Evolutionary conservation across 257 asterid species (phyloP), one percentile per base, ranked within the genome.

Genomic region (Solanum etuberosum): DNA sequence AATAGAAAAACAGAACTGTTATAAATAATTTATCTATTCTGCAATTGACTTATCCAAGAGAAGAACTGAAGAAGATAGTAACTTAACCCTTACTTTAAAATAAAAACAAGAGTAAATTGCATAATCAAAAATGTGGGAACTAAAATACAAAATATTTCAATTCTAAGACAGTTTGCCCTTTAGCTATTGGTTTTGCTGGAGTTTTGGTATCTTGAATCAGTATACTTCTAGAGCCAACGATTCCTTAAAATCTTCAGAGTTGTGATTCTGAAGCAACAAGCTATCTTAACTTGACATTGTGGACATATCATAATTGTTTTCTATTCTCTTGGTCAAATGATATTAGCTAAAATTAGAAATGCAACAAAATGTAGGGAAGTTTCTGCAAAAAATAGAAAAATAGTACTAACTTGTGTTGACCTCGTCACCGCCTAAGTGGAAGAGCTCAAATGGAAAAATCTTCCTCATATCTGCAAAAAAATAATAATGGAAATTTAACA

Each of bases 371-470:
- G 78, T 13, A 35, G 3, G 29, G 87, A 83, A 48, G 40, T 83
- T 27, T 72, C 20, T 63, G 61, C 83, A 89, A 29, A 48, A 21
- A 27, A 48, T 81, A 18, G 20, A 51, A 20, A 48, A 31, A 48
- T 32, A 27, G 32, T 31, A 73, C 91, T 68, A 87, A 96, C 99
- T 95, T 92, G 98, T 93, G 92, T 96, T 94, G 77, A 96, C 99
- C 93, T 96, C 99, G 88, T 96, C 98, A 77, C 99, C 99, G 37
- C 99, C 99, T 77, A 96, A 92, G 91, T 96, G 99, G 91, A 96
- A 95, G 87, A 96, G 95, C 89, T 94, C 91, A 88, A 96, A 96
- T 5, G 99, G 98, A 81, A 96, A 96, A 51, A 96, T 92, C 89
- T 96, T 93, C 91, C 93, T 93, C 92, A 96, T 91, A 90, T 93